phyloP scores from a whole-genome alignment of 345 rosid genomes.

The Cardiospermum halicacabum region DNA sequence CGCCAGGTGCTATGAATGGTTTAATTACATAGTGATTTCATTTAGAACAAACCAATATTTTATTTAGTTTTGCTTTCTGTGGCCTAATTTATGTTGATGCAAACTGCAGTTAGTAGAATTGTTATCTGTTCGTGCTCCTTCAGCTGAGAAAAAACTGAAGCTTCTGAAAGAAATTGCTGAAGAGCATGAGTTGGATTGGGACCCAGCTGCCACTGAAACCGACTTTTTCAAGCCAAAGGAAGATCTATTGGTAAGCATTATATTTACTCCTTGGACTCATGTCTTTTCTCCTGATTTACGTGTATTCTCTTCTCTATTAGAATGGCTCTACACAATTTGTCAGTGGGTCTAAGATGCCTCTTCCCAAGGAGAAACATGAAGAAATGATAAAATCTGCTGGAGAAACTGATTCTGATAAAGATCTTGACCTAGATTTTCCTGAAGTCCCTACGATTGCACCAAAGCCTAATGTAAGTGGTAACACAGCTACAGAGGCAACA shows the following conservation, averaged over 20 bases:
- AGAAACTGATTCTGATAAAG: conserved; percentile 53
- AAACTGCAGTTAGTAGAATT: conserved; percentile 73
- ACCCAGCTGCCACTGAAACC: conserved; percentile 78
- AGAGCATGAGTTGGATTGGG: conserved; percentile 94
- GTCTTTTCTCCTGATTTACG: conserved; percentile 22
- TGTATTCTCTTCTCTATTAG: conserved; percentile 32
- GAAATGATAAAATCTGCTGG: conserved; percentile 39
- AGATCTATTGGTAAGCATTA: conserved; percentile 72
- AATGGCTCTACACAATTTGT: conserved; percentile 72
- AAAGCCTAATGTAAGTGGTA: conserved; percentile 25
- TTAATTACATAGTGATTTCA: neutral
- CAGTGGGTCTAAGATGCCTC: conserved; percentile 72
- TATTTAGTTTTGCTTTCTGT: neutral
- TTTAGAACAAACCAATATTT: conserved; percentile 1
- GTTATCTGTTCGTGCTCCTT: conserved; percentile 83
- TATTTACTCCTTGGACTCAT: neutral
- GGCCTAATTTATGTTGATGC: conserved; percentile 11
- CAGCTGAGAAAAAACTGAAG: conserved; percentile 68
- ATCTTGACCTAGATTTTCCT: conserved; percentile 61
- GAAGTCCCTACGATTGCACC: conserved; percentile 62
- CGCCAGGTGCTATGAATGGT: conserved; percentile 60
- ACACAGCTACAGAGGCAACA: conserved; percentile 36
- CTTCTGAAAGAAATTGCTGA: conserved; percentile 94
- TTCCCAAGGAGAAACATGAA: conserved; percentile 60
- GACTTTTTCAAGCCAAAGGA: conserved; percentile 79